phyloP scores from a whole-genome alignment of 345 rosid species.

The Mangifera indica region DNA sequence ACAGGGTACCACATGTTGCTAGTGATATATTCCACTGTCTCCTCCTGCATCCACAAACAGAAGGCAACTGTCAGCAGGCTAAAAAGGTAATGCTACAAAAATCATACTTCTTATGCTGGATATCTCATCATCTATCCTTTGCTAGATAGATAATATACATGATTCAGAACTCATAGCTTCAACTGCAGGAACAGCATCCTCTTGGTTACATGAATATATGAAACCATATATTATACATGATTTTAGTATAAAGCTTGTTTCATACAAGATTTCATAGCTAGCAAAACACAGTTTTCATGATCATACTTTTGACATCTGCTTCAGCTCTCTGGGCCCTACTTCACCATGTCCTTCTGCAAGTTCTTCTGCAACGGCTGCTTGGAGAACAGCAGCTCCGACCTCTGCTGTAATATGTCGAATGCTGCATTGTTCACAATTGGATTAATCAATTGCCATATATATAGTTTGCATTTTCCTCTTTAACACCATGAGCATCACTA shows the following conservation, averaged over 20 bases:
- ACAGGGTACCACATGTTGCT: conserved; percentile 87
- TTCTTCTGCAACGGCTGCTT: conserved; percentile 75
- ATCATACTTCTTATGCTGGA: neutral
- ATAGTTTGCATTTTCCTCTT: neutral
- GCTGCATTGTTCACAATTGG: conserved; percentile 42
- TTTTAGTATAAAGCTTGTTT: neutral
- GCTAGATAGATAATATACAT: neutral
- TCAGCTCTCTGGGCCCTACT: conserved; percentile 67
- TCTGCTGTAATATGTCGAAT: conserved; percentile 88
- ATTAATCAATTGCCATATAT: neutral
- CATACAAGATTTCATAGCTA: neutral
- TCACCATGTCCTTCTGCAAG: conserved; percentile 87
- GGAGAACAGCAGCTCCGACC: conserved; percentile 91
- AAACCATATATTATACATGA: no score
- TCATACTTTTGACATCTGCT: conserved; percentile 77
- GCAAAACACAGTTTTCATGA: neutral
- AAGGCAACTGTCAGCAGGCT: neutral
- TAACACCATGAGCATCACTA: neutral
- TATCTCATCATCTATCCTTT: neutral
- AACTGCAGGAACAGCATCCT: neutral
- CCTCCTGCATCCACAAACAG: conserved; percentile 57
- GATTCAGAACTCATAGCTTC: neutral
- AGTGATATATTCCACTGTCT: conserved; percentile 62
- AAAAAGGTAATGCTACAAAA: no score
- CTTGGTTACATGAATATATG: neutral